Percentiles rank a stretch among this genome's conserved stretches.
Evolutionary conservation across 2,329 filamentous ascomycete species (phyloP).

Genomic region (Cladosporium sp.): DNA sequence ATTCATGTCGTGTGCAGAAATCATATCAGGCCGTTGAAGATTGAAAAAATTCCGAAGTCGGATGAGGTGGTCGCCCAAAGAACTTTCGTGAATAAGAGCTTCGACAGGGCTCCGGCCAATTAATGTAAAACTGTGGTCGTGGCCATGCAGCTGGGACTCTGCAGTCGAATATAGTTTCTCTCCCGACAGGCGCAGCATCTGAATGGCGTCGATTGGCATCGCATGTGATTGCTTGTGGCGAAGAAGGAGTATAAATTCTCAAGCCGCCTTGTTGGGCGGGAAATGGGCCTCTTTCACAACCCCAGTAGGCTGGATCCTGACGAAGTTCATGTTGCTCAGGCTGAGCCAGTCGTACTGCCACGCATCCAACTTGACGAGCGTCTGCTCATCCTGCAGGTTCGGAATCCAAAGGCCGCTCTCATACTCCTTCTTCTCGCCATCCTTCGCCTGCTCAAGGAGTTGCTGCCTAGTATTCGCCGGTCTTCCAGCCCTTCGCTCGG

Average conservation of each 20-base stretch:
- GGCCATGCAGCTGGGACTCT: too few relatives aligned
- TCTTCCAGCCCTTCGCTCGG: slow-evolving; percentile 69
- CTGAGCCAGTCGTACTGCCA: slow-evolving; percentile 87
- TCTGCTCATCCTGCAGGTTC: slow-evolving; percentile 66
- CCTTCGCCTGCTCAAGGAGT: slow-evolving; percentile 66
- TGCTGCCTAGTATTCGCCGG: slow-evolving; percentile 76
- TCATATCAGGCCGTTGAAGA: too few relatives aligned
- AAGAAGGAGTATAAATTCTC: slow-evolving; percentile 17
- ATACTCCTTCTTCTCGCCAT: slow-evolving; percentile 72
- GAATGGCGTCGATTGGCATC: too few relatives aligned
- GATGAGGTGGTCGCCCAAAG: too few relatives aligned
- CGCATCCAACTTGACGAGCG: slow-evolving; percentile 59
- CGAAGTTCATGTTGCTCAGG: slow-evolving; percentile 70
- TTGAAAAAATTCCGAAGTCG: too few relatives aligned
- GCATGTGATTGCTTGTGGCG: too few relatives aligned
- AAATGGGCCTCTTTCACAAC: slow-evolving; percentile 67
- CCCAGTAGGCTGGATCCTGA: slow-evolving; percentile 66
- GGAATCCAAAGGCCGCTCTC: slow-evolving; percentile 83
- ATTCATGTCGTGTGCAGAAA: too few relatives aligned
- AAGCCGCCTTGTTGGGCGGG: slow-evolving; percentile 55
- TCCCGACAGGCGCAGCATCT: too few relatives aligned
- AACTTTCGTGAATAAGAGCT: too few relatives aligned
- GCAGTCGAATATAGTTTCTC: too few relatives aligned
- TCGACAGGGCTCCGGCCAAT: too few relatives aligned
- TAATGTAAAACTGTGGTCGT: too few relatives aligned